Base-by-base conservation (phyloP, 2,329 filamentous ascomycete species). In the Keithomyces neogunnii region DNA sequence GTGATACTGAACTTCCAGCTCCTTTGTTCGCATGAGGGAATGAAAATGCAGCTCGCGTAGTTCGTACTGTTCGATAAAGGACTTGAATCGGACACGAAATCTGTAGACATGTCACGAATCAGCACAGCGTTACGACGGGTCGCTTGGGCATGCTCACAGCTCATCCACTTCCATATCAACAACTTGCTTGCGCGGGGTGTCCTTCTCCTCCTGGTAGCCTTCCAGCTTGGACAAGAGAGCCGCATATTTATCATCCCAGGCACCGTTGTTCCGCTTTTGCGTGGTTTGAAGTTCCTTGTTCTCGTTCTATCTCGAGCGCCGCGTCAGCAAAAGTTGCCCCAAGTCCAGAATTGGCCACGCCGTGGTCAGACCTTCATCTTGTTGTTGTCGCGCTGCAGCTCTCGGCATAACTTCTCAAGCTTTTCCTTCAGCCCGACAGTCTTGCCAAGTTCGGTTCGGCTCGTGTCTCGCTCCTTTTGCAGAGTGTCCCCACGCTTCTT, bases 341-440 rank as follows among this genome's bases (percentile, higher is more conserved):
- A n/a, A 3, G 11, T 30, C 32, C 32, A 6, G 5, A 5, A 13
- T 28, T 39, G 35, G 33, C 31, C 31, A 19, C 38, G 19, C 5
- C 13, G 47, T 66, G 73, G 35, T 44, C 58, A 60, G 69, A 93
- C 89, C 85, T 97, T 97, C 58, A 99, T 83, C 72, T 95, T 95
- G 71, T 97, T 97, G 69, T 99, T 99, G 65, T 99, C 93, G 62
- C 92, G 88, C 54, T 95, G 93, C 51, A 99, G 78, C 68, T 99
- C 93, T 51, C 93, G 79, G 62, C 91, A 96, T 33, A 99, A 76
- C 66, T 97, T 99, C 70, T 99, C 93, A 45, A 99, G 75, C 71
- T 97, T 97, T 67, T 97, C 91, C 68, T 95, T 96, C 65, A 97
- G 82, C 1, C 85, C 87, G 26, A 88, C 85, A 28, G 91, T 92